Conservation (phyloP, 2,329 filamentous ascomycete genomes). For the Cadophora gregata region DNA sequence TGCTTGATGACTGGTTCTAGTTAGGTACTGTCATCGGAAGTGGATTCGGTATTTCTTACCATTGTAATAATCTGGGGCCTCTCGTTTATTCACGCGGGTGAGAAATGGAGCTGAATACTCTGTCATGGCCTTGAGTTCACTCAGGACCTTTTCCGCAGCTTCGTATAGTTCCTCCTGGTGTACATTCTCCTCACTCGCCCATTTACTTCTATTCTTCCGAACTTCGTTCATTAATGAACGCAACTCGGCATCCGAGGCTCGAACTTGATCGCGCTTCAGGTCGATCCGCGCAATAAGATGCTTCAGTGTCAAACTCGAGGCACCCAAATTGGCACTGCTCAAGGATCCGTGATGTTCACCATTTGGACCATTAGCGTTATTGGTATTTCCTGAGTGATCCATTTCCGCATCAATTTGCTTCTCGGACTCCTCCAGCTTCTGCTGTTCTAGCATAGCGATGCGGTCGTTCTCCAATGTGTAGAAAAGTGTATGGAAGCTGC, state of each 20-base stretch:
- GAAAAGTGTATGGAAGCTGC: slow-evolving; percentile 91
- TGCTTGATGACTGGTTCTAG: slow-evolving; percentile 82
- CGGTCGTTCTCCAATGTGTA: slow-evolving; percentile 95
- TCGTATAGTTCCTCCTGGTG: slow-evolving; percentile 98
- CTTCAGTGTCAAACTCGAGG: slow-evolving; percentile 94
- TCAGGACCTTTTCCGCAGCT: slow-evolving; percentile 93
- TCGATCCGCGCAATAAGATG: slow-evolving; percentile 97
- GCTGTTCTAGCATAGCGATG: slow-evolving; percentile 96
- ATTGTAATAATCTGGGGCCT: slow-evolving; percentile 93
- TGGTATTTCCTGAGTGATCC: slow-evolving; percentile 67
- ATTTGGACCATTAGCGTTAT: slow-evolving; percentile 55
- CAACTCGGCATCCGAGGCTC: slow-evolving; percentile 90
- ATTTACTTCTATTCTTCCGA: slow-evolving; percentile 96
- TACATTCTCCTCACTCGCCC: slow-evolving; percentile 97
- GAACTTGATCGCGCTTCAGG: slow-evolving; percentile 86
- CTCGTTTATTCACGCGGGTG: slow-evolving; percentile 92
- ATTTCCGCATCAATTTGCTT: slow-evolving; percentile 96
- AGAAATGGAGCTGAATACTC: slow-evolving; percentile 98
- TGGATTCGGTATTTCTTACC: slow-evolving; percentile 60
- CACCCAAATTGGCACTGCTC: slow-evolving; percentile 92
- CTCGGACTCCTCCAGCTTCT: slow-evolving; percentile 95
- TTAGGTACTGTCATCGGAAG: slow-evolving; percentile 37
- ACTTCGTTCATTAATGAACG: slow-evolving; percentile 96
- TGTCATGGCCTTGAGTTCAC: slow-evolving; percentile 94
- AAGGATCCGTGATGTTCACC: slow-evolving; percentile 82